A percentile compares a stretch with the other conserved stretches of the same genome.
These are phyloP conservation scores for Sporothrix sp. DNA, from an alignment of 2,329 filamentous ascomycete genomes.

Conservation along the genomic window DNA sequence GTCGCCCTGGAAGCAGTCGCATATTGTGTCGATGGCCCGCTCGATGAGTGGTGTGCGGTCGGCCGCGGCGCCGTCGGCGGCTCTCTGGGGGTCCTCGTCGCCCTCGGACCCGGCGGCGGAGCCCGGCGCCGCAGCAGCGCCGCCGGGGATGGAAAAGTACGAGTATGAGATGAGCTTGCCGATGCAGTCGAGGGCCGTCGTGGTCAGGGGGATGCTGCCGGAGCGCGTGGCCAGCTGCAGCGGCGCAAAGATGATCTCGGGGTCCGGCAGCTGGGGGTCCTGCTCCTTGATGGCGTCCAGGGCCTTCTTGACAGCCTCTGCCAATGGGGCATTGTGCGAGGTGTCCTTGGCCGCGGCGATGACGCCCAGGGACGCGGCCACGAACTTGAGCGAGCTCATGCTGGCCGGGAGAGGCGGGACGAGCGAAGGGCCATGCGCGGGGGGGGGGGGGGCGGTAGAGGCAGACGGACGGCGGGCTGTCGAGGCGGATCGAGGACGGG, in stretches of 20 bases:
- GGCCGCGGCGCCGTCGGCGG: slow-evolving; percentile 28
- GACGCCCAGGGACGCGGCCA: slow-evolving; percentile 83
- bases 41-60: slow-evolving; percentile 73
- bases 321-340: slow-evolving; percentile 72
- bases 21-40: slow-evolving; percentile 96
- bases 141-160: slow-evolving; percentile 74
- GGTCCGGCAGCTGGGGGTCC: slow-evolving; percentile 72
- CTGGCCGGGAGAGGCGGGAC: slow-evolving; percentile 38
- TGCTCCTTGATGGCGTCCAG: slow-evolving; percentile 78
- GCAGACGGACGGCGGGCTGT: background rate
- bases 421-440: slow-evolving; percentile 37
- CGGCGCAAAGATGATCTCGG: slow-evolving; percentile 85
- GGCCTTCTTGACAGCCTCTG: slow-evolving; percentile 71
- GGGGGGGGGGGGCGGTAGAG: background rate
- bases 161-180: slow-evolving; percentile 98
- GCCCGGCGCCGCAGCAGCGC: slow-evolving; percentile 26
- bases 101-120: slow-evolving; percentile 26
- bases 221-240: slow-evolving; percentile 83
- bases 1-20: slow-evolving; percentile 97
- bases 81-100: slow-evolving; percentile 18
- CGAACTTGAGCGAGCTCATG: slow-evolving; percentile 92
- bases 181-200: slow-evolving; percentile 90
- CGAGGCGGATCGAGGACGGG: too few species aligned
- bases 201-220: slow-evolving; percentile 74
- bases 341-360: slow-evolving; percentile 90